These are phyloP conservation scores for Stromatinia cepivora DNA, from an alignment of 2,329 filamentous ascomycete genomes.

Conservation along the genomic window DNA sequence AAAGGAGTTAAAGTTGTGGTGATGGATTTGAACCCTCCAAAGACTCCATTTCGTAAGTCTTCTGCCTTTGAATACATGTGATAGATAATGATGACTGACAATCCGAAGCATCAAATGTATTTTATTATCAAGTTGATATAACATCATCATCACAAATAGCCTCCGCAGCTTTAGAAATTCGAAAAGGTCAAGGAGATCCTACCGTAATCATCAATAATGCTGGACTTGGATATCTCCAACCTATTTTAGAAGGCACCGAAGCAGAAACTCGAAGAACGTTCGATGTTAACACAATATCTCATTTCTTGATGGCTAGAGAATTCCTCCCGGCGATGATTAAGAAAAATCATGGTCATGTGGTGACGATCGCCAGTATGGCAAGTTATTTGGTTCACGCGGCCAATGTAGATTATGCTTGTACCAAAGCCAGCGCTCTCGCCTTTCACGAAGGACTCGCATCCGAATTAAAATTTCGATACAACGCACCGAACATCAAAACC, in stretches of 20 bases:
- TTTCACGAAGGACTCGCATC: constrained; percentile 66
- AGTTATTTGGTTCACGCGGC: constrained; percentile 31
- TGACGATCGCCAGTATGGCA: constrained; percentile 60
- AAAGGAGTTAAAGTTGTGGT: constrained; percentile 67
- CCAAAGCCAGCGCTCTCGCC: constrained; percentile 63
- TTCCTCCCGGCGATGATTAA: constrained; percentile 67
- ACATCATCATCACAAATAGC: constrained; percentile 56
- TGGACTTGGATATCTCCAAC: constrained; percentile 58
- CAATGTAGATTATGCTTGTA: constrained; percentile 64
- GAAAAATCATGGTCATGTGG: constrained; percentile 68
- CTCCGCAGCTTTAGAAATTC: constrained; percentile 53
- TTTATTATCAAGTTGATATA: constrained; percentile 69
- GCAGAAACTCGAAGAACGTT: constrained; percentile 63
- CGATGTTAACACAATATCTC: constrained; percentile 67
- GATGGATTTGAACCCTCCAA: constrained; percentile 64
- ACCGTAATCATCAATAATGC: constrained; percentile 74
- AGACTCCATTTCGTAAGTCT: constrained; percentile 29
- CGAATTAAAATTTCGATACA: constrained; percentile 59
- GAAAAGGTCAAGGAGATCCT: constrained; percentile 58
- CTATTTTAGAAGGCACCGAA: constrained; percentile 58
- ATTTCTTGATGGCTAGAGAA: constrained; percentile 62
- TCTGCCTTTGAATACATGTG: neutral
- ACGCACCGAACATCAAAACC: constrained; percentile 59
- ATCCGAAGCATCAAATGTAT: constrained; percentile 51
- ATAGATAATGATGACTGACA: constrained; percentile 14